phyloP scores from a whole-genome alignment of 2,329 filamentous ascomycete genomes.

The Xylaria sp. region DNA sequence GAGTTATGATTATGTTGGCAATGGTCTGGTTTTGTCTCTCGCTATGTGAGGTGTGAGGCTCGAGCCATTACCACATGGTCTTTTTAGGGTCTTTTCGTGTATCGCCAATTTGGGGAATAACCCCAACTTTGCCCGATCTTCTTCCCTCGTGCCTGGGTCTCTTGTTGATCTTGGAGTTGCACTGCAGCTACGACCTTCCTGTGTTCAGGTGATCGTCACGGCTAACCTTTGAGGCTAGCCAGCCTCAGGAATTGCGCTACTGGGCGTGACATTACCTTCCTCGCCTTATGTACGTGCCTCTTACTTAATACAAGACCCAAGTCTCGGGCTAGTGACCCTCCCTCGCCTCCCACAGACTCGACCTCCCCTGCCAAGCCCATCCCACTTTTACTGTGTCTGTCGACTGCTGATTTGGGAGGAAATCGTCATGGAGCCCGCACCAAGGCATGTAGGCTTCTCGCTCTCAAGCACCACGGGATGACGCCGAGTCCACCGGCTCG shows the following conservation, averaged over 20 bases:
- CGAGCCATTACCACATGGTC: conserved; percentile 28
- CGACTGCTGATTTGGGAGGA: conserved; percentile 24
- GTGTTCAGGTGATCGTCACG: conserved; percentile 37
- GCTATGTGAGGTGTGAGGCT: background rate
- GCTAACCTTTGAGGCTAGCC: conserved; percentile 37
- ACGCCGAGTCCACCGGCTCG: conserved; percentile 11
- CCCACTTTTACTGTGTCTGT: conserved; percentile 24
- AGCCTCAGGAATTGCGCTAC: conserved; percentile 36
- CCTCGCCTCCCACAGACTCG: conserved; percentile 12
- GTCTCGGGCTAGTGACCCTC: conserved; percentile 21
- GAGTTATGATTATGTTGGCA: too few species aligned
- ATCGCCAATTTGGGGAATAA: conserved; percentile 9
- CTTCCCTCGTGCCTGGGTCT: conserved; percentile 35
- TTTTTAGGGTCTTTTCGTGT: background rate
- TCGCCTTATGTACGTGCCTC: too few species aligned
- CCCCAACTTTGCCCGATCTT: conserved; percentile 15
- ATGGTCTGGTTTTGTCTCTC: background rate
- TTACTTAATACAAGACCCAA: conserved; percentile 1
- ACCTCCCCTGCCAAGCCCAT: conserved; percentile 24
- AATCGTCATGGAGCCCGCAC: conserved; percentile 32
- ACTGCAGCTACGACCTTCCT: conserved; percentile 29
- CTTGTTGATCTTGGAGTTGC: conserved; percentile 27
- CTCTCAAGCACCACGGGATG: conserved; percentile 22
- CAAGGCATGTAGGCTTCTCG: conserved; percentile 11
- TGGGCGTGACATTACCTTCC: conserved; percentile 24